Evolutionary conservation across 2,329 filamentous ascomycete species (phyloP).

Genomic region (Aspergillus pseudotamarii): DNA sequence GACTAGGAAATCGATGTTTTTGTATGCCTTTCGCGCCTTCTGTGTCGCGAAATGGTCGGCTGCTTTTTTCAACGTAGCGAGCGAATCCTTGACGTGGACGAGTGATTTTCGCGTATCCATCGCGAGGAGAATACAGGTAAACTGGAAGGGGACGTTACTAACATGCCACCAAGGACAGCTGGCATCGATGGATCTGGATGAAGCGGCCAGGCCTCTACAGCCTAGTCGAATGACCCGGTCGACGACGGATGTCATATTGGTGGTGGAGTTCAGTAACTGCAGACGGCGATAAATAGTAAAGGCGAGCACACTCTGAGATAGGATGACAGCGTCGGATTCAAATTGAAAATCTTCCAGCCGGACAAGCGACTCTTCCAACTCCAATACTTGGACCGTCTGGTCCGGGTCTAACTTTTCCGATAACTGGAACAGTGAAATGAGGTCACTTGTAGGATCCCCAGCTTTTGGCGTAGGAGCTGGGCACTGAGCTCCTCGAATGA

Average conservation of each 20-base stretch:
- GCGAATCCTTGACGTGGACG: not conserved
- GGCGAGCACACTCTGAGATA: not conserved
- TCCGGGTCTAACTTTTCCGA: not conserved
- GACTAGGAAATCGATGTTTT: not conserved
- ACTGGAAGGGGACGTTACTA: conserved; percentile 24
- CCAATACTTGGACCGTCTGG: not conserved
- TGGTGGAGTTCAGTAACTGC: not conserved
- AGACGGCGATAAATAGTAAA: not conserved
- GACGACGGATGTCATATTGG: not conserved
- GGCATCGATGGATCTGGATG: not conserved
- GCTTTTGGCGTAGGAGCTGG: not conserved
- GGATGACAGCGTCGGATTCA: not conserved
- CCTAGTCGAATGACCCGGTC: not conserved
- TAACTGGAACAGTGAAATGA: not conserved
- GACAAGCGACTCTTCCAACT: not conserved
- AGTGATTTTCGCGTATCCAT: conserved; percentile 20
- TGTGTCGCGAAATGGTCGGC: not conserved
- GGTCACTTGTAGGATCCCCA: not conserved
- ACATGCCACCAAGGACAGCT: conserved; percentile 21
- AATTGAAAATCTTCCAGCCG: not conserved
- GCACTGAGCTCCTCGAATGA: conserved; percentile 5
- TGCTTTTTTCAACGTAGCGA: conserved; percentile 10
- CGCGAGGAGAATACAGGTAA: conserved; percentile 14
- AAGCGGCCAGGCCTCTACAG: not conserved
- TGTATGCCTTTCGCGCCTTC: not conserved